Base-by-base conservation (phyloP, 2,329 filamentous ascomycete species). In the Sporothrix dimorphospora region DNA sequence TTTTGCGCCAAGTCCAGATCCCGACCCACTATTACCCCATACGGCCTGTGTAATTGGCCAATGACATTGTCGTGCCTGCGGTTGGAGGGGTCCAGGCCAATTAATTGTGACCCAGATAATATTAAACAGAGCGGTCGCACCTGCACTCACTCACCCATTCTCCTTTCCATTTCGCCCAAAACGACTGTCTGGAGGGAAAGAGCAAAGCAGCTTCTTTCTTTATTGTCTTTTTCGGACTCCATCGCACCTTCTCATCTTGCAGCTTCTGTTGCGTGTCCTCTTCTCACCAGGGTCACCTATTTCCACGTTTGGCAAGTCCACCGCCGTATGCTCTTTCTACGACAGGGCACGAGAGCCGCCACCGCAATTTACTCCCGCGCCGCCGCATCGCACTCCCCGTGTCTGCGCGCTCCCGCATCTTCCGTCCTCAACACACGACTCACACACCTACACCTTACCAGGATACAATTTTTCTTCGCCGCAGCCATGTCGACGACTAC, bases 401-500 rank as follows among this genome's bases (percentile, higher is more conserved):
- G 9, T 30, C 27, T 57, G 30, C 70, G 53, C 49, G 21, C 38
- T 49, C 68, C 40, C 34, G 38, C 59, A 42, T 38, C 59, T 45
- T 38, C 45, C 38, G 59, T 65, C 59, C 59, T 69, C 47, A 42
- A 24, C 55, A 49, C 24, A 69, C 67, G 51, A 19, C 47, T 53
- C 5, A 2, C 27, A 47, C 40, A 11, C 5, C 55, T n/a, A 9
- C 53, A 24, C 21, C 42, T 38, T n/a, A n/a, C 5, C 9, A 55
- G 51, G 27, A 19, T 38, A 24, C 14, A 21, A 12, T 21, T 38
- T 21, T 42, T 59, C 21, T 59, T 69, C 24, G 30, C 21, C n/a
- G 40, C 53, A 42, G 55, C 34, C 71, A 76, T 74, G 73, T 74
- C 74, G 42, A 74, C 74, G 1, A 75, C 72, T 4, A 72, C 72